A percentile compares a stretch with the other conserved stretches of the same genome.
Conservation (phyloP, 108 stramenopile species). For the Fistulifera solaris region DNA sequence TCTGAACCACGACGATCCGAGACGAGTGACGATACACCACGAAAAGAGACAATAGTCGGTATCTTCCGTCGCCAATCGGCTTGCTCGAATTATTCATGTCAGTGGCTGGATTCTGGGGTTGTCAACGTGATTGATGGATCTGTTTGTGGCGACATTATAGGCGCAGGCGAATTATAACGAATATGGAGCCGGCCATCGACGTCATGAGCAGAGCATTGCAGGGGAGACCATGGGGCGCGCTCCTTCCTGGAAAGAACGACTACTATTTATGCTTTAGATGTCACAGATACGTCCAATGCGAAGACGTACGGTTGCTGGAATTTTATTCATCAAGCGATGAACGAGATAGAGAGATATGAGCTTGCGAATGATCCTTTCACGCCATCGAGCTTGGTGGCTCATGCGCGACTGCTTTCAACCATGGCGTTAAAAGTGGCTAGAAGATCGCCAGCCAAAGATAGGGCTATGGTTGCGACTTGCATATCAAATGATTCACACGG, state of each 20-base stretch:
- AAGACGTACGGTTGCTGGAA: conserved; percentile 76
- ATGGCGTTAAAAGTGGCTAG: conserved; percentile 61
- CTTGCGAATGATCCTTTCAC: neutral
- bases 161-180: neutral
- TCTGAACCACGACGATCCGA: too few species aligned
- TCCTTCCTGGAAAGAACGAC: conserved; percentile 65
- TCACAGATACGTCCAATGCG: conserved; percentile 45
- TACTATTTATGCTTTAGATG: conserved; percentile 67
- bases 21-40: too few species aligned
- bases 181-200: conserved; percentile 42
- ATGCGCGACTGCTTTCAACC: conserved; percentile 57
- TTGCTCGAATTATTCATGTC: too few species aligned
- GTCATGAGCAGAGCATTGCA: conserved; percentile 50
- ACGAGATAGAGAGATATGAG: conserved; percentile 72
- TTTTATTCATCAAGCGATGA: conserved; percentile 71
- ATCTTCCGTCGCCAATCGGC: too few species aligned
- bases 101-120: too few species aligned
- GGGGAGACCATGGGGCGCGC: conserved; percentile 47
- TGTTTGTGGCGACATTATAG: too few species aligned
- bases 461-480: conserved; percentile 44
- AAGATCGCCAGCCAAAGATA: conserved; percentile 43
- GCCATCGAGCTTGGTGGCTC: conserved; percentile 20
- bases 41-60: too few species aligned
- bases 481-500: conserved; percentile 39
- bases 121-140: too few species aligned